phyloP scores from a whole-genome alignment of 768 basidiomycete species.

The Lyophyllum shimeji region DNA sequence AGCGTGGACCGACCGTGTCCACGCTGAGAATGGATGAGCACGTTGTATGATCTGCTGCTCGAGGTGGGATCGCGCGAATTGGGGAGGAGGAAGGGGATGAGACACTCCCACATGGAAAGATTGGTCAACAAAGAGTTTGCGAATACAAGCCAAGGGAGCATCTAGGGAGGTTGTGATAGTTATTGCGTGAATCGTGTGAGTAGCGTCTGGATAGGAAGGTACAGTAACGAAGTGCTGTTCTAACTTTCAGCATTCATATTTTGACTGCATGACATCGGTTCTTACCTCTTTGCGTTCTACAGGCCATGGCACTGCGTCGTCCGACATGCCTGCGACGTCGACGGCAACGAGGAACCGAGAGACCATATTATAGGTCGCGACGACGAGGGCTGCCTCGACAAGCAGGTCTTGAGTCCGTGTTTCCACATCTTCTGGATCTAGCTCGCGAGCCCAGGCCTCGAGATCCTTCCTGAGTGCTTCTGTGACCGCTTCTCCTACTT shows the following conservation, averaged over 20 bases:
- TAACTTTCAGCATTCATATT: not conserved
- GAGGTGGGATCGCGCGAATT: slow-evolving; percentile 10
- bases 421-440: slow-evolving; percentile 23
- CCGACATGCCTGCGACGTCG: slow-evolving; percentile 56
- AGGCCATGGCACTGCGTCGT: slow-evolving; percentile 49
- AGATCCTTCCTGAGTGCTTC: slow-evolving; percentile 39
- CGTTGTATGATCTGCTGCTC: slow-evolving; percentile 35
- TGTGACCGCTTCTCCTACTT: slow-evolving; percentile 41
- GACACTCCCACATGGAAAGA: slow-evolving; percentile 45
- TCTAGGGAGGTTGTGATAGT: slow-evolving; percentile 37
- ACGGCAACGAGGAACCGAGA: slow-evolving; percentile 62
- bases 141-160: slow-evolving; percentile 52
- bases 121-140: slow-evolving; percentile 51
- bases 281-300: slow-evolving; percentile 43
- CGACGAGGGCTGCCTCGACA: slow-evolving; percentile 53
- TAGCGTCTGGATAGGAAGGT: slow-evolving; percentile 27
- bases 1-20: slow-evolving; percentile 50
- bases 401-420: slow-evolving; percentile 41
- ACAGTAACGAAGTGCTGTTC: slow-evolving; percentile 39
- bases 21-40: slow-evolving; percentile 50
- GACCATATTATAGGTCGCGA: slow-evolving; percentile 67
- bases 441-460: slow-evolving; percentile 19
- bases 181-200: slow-evolving; percentile 39
- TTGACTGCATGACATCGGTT: not conserved
- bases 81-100: slow-evolving; percentile 40